phyloP scores from a whole-genome alignment of 1,284 basidiomycete genomes.

The Ganoderma sp. region DNA sequence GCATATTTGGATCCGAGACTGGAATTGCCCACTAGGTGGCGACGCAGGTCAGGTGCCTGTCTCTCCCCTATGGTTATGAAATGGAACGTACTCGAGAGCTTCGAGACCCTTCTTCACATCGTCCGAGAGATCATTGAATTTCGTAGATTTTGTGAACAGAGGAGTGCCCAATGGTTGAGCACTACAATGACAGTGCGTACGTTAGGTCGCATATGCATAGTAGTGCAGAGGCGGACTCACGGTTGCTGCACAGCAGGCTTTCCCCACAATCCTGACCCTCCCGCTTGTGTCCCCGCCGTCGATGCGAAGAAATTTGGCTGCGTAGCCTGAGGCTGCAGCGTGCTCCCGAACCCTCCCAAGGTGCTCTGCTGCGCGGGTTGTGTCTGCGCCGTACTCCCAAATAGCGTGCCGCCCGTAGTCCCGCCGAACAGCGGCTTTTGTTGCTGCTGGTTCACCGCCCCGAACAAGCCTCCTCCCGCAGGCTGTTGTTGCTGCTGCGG shows the following conservation, averaged over 20 bases:
- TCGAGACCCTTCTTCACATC: constrained; percentile 69
- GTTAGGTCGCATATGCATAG: neutral
- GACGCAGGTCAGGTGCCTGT: neutral
- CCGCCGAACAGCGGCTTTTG: constrained; percentile 27
- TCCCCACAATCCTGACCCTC: constrained; percentile 26
- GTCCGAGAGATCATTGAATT: constrained; percentile 85
- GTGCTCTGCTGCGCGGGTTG: constrained; percentile 31
- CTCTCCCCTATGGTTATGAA: no score
- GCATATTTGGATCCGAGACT: constrained; percentile 77
- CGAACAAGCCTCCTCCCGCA: constrained; percentile 9
- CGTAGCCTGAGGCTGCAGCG: constrained; percentile 24
- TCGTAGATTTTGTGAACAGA: constrained; percentile 74
- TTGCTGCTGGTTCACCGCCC: constrained; percentile 13
- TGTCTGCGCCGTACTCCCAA: constrained; percentile 26
- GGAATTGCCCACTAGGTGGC: constrained; percentile 64
- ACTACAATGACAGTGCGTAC: constrained; percentile 3
- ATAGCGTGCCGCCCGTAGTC: constrained; percentile 15
- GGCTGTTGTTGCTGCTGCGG: neutral
- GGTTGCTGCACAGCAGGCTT: constrained; percentile 33
- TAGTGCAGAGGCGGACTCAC: constrained; percentile 28
- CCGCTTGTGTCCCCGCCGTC: constrained; percentile 17
- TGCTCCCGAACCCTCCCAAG: constrained; percentile 24
- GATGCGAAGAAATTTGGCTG: constrained; percentile 27
- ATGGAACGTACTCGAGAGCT: constrained; percentile 62
- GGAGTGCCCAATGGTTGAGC: constrained; percentile 46